These are phyloP conservation scores for Nigrograna mackinnonii DNA, from an alignment of 2,329 filamentous ascomycete species.

Conservation along the genomic window DNA sequence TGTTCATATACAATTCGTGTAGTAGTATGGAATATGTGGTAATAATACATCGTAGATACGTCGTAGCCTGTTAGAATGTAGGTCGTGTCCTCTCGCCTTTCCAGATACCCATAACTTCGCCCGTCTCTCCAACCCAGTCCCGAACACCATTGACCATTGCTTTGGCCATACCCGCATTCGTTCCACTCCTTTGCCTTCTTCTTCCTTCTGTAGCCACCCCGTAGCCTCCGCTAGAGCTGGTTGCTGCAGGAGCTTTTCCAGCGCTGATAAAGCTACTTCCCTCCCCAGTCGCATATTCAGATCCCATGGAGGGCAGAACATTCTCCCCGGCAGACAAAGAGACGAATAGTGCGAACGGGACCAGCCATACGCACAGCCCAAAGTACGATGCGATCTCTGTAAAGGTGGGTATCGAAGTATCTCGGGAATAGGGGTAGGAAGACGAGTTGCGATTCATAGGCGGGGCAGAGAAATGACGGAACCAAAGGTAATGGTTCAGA, in stretches of 20 bases:
- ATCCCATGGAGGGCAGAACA: conserved; percentile 89
- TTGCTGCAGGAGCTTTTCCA: conserved; percentile 39
- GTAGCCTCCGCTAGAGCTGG: conserved; percentile 32
- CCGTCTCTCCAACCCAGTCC: conserved; percentile 67
- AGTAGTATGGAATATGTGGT: too few relatives aligned
- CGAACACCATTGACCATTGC: conserved; percentile 62
- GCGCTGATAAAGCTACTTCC: conserved; percentile 53
- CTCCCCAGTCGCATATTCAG: conserved; percentile 68
- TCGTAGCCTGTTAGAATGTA: conserved; percentile 24
- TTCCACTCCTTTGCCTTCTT: conserved; percentile 53
- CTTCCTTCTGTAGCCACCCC: conserved; percentile 27
- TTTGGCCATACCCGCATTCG: conserved; percentile 59
- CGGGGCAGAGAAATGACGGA: conserved; percentile 80
- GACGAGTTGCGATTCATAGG: conserved; percentile 49
- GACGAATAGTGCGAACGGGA: conserved; percentile 94
- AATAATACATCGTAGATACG: conserved; percentile 1
- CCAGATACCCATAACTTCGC: conserved; percentile 66
- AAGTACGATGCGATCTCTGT: conserved; percentile 96
- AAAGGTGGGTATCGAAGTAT: conserved; percentile 74
- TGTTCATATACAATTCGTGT: background rate
- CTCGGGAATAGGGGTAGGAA: conserved; percentile 62
- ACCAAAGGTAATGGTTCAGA: conserved; percentile 93
- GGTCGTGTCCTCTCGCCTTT: conserved; percentile 60
- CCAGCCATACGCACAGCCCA: conserved; percentile 93
- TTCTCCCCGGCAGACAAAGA: conserved; percentile 94